Conservation (phyloP, 331 rosid species). For the Phaseolus coccineus region DNA sequence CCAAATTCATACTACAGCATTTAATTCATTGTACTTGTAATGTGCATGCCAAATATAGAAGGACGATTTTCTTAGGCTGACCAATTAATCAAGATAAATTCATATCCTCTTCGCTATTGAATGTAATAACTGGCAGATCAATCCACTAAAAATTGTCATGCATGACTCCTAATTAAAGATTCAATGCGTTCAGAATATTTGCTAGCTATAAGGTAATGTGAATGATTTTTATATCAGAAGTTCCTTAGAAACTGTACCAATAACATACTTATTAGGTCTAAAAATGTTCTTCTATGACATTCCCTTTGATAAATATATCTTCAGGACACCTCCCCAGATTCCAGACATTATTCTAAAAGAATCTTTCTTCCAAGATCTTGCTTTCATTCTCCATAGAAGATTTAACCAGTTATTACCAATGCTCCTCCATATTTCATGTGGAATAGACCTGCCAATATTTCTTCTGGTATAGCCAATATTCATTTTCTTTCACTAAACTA, state of each 20-base stretch:
- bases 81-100: background rate
- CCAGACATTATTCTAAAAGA: constrained; percentile 62
- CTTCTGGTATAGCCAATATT: constrained; percentile 58
- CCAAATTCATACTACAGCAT: too few species aligned
- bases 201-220: background rate
- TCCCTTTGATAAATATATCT: background rate
- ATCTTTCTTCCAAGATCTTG: constrained; percentile 57
- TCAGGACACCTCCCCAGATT: constrained; percentile 67
- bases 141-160: background rate
- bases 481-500: background rate
- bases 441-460: constrained; percentile 63
- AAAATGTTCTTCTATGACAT: background rate
- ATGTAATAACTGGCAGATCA: background rate
- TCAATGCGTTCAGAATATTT: background rate
- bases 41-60: too few species aligned
- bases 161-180: background rate
- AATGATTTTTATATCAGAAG: background rate
- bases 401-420: constrained; percentile 56
- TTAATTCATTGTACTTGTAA: too few species aligned
- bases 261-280: background rate
- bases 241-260: background rate
- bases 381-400: constrained; percentile 54
- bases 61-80: too few species aligned
- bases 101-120: constrained; percentile 9
- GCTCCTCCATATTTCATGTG: constrained; percentile 58